Percentiles rank a stretch among this genome's conserved stretches.
Conservation (phyloP, 2,329 filamentous ascomycete genomes). For the Hypoxylon rubiginosum region DNA sequence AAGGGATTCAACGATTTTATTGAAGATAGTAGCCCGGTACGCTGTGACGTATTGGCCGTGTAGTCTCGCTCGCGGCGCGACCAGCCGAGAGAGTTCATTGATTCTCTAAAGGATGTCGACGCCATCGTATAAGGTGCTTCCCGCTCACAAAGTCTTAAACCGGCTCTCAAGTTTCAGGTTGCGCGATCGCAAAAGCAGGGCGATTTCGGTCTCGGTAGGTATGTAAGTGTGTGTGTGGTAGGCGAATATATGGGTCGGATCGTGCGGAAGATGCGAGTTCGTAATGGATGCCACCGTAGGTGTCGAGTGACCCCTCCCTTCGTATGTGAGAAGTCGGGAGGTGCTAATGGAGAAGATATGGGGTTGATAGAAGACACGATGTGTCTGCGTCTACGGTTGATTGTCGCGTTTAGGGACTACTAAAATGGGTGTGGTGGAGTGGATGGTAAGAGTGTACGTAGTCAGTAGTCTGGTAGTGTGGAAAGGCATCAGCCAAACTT, state of each 20-base stretch:
- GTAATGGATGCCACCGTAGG: constrained; percentile 42
- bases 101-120: constrained; percentile 90
- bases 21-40: constrained; percentile 81
- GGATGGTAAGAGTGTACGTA: not conserved
- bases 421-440: constrained; percentile 39
- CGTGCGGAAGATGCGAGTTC: constrained; percentile 37
- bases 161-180: constrained; percentile 23
- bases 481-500: constrained; percentile 33
- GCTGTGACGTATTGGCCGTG: constrained; percentile 78
- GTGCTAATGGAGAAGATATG: constrained; percentile 28
- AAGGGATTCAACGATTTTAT: constrained; percentile 92
- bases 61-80: constrained; percentile 84
- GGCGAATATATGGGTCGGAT: constrained; percentile 36
- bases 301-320: constrained; percentile 44
- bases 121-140: constrained; percentile 71
- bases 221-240: constrained; percentile 35
- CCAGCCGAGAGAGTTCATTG: constrained; percentile 95
- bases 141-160: constrained; percentile 25
- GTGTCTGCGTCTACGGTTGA: constrained; percentile 39
- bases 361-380: constrained; percentile 37
- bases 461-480: not conserved
- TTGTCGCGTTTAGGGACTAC: constrained; percentile 43
- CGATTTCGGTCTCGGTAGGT: constrained; percentile 34
- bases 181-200: constrained; percentile 29
- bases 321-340: constrained; percentile 29